These are phyloP conservation scores for Russula sp. DNA, from an alignment of 768 basidiomycete genomes.

Conservation along the genomic window DNA sequence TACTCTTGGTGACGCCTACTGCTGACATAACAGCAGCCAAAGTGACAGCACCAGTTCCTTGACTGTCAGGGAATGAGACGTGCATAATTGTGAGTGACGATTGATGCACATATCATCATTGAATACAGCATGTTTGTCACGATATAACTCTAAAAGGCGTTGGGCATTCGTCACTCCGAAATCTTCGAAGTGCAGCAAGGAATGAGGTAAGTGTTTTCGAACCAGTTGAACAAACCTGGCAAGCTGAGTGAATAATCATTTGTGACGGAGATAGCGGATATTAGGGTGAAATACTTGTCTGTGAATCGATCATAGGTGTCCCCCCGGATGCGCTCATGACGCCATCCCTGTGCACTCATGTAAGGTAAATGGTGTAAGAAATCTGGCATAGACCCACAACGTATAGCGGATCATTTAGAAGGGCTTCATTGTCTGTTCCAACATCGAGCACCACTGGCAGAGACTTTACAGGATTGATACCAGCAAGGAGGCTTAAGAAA, in stretches of 20 bases:
- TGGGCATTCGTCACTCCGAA: constrained; percentile 77
- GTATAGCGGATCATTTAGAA: constrained; percentile 58
- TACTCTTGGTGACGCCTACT: constrained; percentile 53
- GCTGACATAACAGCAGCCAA: constrained; percentile 64
- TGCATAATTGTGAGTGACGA: background rate
- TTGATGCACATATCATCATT: constrained; percentile 73
- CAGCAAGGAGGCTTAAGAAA: constrained; percentile 47
- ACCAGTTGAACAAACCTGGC: constrained; percentile 68
- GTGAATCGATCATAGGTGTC: constrained; percentile 70
- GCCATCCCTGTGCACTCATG: constrained; percentile 52
- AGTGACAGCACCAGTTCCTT: constrained; percentile 72
- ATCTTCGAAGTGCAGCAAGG: constrained; percentile 78
- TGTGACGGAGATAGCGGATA: background rate
- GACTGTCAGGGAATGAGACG: constrained; percentile 32
- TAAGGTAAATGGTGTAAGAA: background rate
- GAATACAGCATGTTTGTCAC: constrained; percentile 58
- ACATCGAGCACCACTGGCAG: constrained; percentile 64
- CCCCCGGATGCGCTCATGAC: constrained; percentile 59
- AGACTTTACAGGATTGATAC: constrained; percentile 53
- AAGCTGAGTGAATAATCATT: background rate
- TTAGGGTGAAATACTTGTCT: constrained; percentile 45
- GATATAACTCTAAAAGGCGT: constrained; percentile 54
- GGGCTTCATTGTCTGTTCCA: constrained; percentile 62
- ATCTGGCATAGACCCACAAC: constrained; percentile 39
- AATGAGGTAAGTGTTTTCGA: constrained; percentile 57